Evolutionary conservation across 768 basidiomycete species (phyloP).

Genomic region (Lactarius hatsudake): DNA sequence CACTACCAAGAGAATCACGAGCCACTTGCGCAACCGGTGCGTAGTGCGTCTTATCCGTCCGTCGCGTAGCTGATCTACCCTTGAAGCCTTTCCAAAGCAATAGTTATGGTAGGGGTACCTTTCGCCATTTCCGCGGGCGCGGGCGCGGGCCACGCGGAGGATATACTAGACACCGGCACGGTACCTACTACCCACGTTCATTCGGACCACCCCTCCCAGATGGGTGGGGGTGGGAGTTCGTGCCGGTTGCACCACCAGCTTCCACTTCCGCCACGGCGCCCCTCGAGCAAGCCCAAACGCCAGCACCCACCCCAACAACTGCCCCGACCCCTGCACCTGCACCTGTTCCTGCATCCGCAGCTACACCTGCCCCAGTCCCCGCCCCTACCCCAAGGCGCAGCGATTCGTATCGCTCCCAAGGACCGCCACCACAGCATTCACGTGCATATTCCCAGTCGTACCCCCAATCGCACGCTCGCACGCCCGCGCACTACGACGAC

Average conservation of each 20-base stretch:
- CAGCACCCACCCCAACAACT: not conserved
- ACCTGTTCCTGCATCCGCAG: not conserved
- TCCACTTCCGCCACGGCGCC: not conserved
- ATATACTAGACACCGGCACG: constrained; percentile 6
- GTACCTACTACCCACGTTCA: not conserved
- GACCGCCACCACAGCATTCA: constrained; percentile 5
- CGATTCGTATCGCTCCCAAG: constrained; percentile 11
- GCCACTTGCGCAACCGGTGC: constrained; percentile 8
- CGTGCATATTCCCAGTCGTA: not conserved
- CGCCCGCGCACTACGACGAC: not conserved
- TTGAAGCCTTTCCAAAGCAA: not conserved
- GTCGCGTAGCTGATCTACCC: not conserved
- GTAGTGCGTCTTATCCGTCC: not conserved
- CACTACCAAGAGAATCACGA: constrained; percentile 15
- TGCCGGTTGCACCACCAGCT: not conserved
- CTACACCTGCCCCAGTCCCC: not conserved
- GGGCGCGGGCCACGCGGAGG: constrained; percentile 14
- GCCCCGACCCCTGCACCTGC: not conserved
- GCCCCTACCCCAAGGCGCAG: not conserved
- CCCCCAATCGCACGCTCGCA: not conserved
- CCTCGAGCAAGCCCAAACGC: not conserved
- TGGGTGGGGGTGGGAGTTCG: not conserved
- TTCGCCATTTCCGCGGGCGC: constrained; percentile 6
- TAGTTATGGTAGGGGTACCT: not conserved
- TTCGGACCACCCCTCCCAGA: not conserved